Percentiles rank a stretch among this genome's conserved stretches.
Evolutionary conservation across 1,284 basidiomycete genomes (phyloP).

Genomic region (Apiotrichum akiyoshidainum): DNA sequence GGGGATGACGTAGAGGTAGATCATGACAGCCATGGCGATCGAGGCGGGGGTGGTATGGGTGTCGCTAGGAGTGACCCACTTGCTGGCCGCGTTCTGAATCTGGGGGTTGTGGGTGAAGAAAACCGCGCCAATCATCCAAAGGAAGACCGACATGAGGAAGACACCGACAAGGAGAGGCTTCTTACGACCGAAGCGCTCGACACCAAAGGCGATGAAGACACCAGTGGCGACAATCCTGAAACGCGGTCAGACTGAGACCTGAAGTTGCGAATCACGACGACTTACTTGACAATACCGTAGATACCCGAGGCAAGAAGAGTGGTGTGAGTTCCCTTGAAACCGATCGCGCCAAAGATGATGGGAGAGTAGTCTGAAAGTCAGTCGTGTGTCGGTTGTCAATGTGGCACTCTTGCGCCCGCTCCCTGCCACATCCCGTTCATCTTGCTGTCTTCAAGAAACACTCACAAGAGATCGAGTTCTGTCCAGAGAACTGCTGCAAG

Average conservation of each 20-base stretch:
- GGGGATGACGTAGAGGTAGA: constrained; percentile 51
- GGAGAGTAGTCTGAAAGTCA: constrained; percentile 63
- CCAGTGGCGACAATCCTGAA: constrained; percentile 61
- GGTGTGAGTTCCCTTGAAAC: constrained; percentile 52
- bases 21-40: constrained; percentile 49
- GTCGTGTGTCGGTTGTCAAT: not conserved
- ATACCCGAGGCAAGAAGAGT: constrained; percentile 72
- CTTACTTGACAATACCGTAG: constrained; percentile 61
- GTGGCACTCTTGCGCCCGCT: too few relatives aligned
- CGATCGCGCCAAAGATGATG: constrained; percentile 55
- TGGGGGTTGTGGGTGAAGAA: constrained; percentile 64
- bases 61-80: not conserved
- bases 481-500: constrained; percentile 65
- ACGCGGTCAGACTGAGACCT: not conserved
- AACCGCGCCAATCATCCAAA: constrained; percentile 68
- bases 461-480: constrained; percentile 59
- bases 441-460: not conserved
- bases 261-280: not conserved
- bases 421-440: too few relatives aligned
- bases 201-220: constrained; percentile 61
- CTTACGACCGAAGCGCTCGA: constrained; percentile 56
- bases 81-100: not conserved
- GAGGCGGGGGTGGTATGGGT: constrained; percentile 27
- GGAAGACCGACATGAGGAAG: constrained; percentile 61
- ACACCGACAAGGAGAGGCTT: constrained; percentile 40